Evolutionary conservation across 176 grass and related monocot genomes (phyloP).

Genomic region (Oryza australiensis): DNA sequence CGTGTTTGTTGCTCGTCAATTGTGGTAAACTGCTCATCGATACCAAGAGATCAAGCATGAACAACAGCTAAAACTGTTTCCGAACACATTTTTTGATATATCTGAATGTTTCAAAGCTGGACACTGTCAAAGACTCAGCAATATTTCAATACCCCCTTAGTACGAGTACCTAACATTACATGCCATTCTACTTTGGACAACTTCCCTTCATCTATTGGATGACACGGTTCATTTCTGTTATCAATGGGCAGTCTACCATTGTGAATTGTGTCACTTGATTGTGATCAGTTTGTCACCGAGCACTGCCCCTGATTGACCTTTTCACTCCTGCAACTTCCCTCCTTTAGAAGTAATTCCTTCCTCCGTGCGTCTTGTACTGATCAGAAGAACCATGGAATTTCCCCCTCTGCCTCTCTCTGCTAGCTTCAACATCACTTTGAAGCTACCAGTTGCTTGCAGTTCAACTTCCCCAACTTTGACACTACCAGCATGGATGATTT

Average conservation of each 20-base stretch:
- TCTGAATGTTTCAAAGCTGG: neutral
- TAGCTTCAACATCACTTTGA: neutral
- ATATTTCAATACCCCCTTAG: too few species aligned
- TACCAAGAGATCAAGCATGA: neutral
- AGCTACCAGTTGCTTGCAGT: conserved; percentile 42
- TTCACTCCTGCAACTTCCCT: neutral
- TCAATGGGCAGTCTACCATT: neutral
- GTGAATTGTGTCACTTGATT: neutral
- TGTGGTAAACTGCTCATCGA: neutral
- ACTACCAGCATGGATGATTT: conserved; percentile 17
- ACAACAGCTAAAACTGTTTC: neutral
- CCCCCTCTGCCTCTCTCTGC: neutral
- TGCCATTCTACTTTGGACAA: neutral
- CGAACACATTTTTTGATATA: neutral
- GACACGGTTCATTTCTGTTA: neutral
- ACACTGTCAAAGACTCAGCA: neutral
- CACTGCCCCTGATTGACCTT: neutral
- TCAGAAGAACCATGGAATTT: conserved; percentile 7
- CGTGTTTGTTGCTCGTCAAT: neutral
- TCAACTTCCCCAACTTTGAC: conserved; percentile 27
- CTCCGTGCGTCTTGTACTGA: neutral
- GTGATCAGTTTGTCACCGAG: neutral
- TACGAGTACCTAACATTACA: neutral
- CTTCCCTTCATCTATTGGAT: neutral
- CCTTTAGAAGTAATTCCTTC: too few species aligned